Base-by-base conservation (phyloP, 805 yeast species). In the Debaryomyces prosopidis region DNA sequence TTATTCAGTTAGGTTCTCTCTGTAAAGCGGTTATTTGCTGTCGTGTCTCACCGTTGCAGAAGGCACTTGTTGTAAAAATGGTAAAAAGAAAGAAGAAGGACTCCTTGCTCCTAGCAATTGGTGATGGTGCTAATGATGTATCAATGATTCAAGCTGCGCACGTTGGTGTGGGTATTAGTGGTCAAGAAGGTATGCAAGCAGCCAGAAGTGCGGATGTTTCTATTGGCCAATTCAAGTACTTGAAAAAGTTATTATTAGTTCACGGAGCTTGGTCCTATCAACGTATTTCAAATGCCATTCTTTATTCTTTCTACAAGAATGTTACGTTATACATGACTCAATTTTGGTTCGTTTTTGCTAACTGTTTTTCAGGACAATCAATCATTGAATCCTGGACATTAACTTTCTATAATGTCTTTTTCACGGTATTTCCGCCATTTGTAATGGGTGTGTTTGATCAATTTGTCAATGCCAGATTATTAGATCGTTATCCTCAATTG, bases 121-220 rank as follows among this genome's bases (percentile, higher is more conserved):
- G 99, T 36, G 99, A 94, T 68, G 99, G 99, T 60, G 99, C 99
- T 2, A 94, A 94, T 61, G 99, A 94, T 70, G 99, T 94, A 34
- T 86, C 96, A 31, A 94, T 94, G 99, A 94, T 94, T 53, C 99
- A 94, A 67, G 98, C 99, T 12, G 99, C 99, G 0, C 98, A 94
- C 65, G 97, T 94, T 43, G 99, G 99, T 51, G 96, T 94, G 18
- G 99, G 99, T 62, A 95, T 94, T 51, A 88, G 96, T 67, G 99
- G 99, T 53, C 86, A 90, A 92, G 99, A 94, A 70, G 99, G 99
- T 54, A 90, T 91, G 89, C 99, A 94, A 68, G 99, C 99, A 9
- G 97, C 99, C 0, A 80, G 99, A 64, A 85, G 96, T 64, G 98
- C 99, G 0, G 99, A 94, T 73, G 82, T 94, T 48, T 90, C 98